Evolutionary conservation across 2,329 filamentous ascomycete species (phyloP).

Genomic region (Fusarium sp.): DNA sequence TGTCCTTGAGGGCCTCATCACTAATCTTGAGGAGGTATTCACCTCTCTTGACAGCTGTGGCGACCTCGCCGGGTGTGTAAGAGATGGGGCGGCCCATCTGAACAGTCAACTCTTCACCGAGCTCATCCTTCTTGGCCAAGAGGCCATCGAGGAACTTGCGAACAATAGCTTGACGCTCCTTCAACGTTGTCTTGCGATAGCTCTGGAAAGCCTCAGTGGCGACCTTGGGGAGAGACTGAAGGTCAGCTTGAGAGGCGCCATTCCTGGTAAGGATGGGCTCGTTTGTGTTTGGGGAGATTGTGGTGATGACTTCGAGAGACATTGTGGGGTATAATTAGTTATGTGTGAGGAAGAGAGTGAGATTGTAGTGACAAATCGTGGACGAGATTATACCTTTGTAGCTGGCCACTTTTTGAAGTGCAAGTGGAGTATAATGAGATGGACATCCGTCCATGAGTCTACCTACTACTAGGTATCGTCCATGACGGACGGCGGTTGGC

Average conservation of each 20-base stretch:
- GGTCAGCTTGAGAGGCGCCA: conserved; percentile 75
- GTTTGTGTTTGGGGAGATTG: conserved; percentile 91
- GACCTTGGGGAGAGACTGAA: conserved; percentile 75
- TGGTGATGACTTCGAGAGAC: conserved; percentile 73
- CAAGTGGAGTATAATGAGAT: conserved; percentile 37
- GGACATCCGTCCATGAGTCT: neutral
- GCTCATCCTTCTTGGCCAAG: conserved; percentile 75
- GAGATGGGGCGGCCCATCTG: conserved; percentile 96
- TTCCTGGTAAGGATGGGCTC: conserved; percentile 82
- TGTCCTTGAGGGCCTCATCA: conserved; percentile 79
- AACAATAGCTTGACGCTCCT: conserved; percentile 81
- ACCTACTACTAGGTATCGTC: neutral
- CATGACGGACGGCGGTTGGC: conserved; percentile 30
- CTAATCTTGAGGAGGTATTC: conserved; percentile 89
- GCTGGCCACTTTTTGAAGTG: conserved; percentile 24
- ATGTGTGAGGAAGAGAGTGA: neutral
- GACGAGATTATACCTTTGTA: conserved; percentile 22
- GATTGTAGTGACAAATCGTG: neutral
- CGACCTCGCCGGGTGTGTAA: conserved; percentile 84
- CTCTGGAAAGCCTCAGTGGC: conserved; percentile 79
- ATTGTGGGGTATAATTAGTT: conserved; percentile 49
- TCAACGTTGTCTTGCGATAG: conserved; percentile 78
- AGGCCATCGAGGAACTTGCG: conserved; percentile 80
- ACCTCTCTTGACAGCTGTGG: conserved; percentile 84
- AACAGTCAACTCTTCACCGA: conserved; percentile 86